Conservation (phyloP, 163 green algal species). For the Volvox carteri region DNA sequence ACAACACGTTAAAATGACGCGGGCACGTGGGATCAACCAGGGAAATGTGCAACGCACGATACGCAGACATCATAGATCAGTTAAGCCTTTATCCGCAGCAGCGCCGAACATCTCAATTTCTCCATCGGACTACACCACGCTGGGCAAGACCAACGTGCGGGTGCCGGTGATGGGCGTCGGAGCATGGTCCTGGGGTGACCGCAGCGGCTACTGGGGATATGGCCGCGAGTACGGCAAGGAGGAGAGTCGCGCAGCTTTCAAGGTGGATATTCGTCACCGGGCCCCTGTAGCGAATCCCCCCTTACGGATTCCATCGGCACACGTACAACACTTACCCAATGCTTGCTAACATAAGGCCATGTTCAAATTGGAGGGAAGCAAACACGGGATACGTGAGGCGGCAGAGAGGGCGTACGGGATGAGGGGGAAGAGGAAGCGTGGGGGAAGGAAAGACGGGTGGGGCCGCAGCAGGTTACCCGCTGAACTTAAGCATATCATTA, state of each 20-base stretch:
- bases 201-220: slow-evolving; percentile 72
- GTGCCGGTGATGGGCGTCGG: slow-evolving; percentile 57
- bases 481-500: slow-evolving; percentile 26
- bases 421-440: no score
- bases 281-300: no score
- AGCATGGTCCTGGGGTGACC: slow-evolving; percentile 57
- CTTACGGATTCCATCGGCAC: no score
- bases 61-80: background rate
- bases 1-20: background rate
- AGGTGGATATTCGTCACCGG: slow-evolving; percentile 56
- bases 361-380: no score
- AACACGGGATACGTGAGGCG: no score
- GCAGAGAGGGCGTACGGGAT: no score
- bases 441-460: no score
- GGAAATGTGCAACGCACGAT: background rate
- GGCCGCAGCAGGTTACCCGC: slow-evolving; percentile 12
- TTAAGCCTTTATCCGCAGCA: background rate
- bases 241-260: slow-evolving; percentile 68
- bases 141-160: background rate
- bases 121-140: slow-evolving; percentile 11
- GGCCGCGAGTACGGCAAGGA: slow-evolving; percentile 72
- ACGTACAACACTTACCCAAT: no score
- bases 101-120: background rate
- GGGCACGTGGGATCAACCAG: background rate
- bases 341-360: no score